phyloP scores from a whole-genome alignment of 2,329 filamentous ascomycete genomes.

The Pseudocercospora ulei region DNA sequence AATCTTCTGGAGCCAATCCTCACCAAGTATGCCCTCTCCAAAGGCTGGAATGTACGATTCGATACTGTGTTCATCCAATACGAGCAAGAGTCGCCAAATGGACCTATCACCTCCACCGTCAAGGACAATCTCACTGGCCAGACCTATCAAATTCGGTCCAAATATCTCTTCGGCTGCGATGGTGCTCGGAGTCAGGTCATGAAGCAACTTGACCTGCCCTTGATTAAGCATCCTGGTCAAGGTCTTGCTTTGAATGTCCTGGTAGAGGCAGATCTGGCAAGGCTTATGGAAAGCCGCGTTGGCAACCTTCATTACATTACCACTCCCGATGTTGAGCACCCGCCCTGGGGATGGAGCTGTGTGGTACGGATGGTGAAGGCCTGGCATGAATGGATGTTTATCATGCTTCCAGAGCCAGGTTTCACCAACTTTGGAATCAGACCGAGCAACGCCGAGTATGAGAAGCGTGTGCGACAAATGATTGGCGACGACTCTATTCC shows the following conservation, averaged over 20 bases:
- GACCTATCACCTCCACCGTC: slow-evolving; percentile 34
- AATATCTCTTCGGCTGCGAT: slow-evolving; percentile 53
- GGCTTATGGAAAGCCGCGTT: slow-evolving; percentile 43
- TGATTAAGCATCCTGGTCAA: slow-evolving; percentile 39
- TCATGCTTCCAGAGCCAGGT: slow-evolving; percentile 40
- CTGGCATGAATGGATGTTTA: slow-evolving; percentile 51
- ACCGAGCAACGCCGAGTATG: slow-evolving; percentile 43
- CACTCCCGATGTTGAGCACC: slow-evolving; percentile 43
- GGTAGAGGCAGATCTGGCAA: slow-evolving; percentile 44
- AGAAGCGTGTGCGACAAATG: slow-evolving; percentile 41
- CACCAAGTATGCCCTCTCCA: slow-evolving; percentile 33
- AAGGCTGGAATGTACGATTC: slow-evolving; percentile 38
- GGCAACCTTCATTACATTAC: slow-evolving; percentile 55
- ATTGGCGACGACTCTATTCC: slow-evolving; percentile 49
- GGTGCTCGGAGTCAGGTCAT: slow-evolving; percentile 44
- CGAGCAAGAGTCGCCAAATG: slow-evolving; percentile 19
- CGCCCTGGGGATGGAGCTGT: slow-evolving; percentile 44
- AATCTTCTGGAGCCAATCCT: slow-evolving; percentile 40
- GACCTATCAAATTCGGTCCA: slow-evolving; percentile 44
- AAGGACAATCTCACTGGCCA: slow-evolving; percentile 33
- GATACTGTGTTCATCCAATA: slow-evolving; percentile 34
- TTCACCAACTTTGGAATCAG: slow-evolving; percentile 34
- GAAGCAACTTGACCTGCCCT: slow-evolving; percentile 41
- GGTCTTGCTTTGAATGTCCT: slow-evolving; percentile 46
- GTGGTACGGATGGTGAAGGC: slow-evolving; percentile 53